Percentiles rank a stretch among this genome's conserved stretches.
Evolutionary conservation across 1,284 basidiomycete genomes (phyloP).

Genomic region (Irpex rosettiformis): DNA sequence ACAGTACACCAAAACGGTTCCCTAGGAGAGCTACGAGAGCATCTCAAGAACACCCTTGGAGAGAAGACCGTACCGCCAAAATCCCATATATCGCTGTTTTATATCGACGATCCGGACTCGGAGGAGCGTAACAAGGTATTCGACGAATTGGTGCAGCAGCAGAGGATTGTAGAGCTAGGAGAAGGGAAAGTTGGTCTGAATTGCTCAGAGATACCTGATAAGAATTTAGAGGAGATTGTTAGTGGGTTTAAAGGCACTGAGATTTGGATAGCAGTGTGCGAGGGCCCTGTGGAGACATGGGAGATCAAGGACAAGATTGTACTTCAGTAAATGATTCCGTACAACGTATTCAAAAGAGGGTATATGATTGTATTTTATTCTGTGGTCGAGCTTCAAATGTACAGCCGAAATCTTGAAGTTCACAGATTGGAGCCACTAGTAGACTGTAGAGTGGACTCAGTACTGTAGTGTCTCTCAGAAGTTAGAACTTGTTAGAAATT

Average conservation of each 20-base stretch:
- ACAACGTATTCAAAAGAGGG: no score
- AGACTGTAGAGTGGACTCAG: no score
- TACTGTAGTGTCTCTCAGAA: no score
- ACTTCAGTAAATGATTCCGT: no score
- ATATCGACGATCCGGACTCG: conserved; percentile 59
- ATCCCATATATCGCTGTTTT: conserved; percentile 70
- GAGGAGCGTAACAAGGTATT: conserved; percentile 32
- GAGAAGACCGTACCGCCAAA: conserved; percentile 46
- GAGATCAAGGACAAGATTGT: conserved; percentile 40
- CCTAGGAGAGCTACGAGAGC: conserved; percentile 45
- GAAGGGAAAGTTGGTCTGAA: conserved; percentile 29
- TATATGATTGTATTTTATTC: no score
- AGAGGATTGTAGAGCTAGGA: conserved; percentile 28
- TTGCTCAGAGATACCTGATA: conserved; percentile 23
- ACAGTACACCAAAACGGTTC: conserved; percentile 41
- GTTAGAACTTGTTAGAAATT: no score
- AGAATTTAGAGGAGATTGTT: conserved; percentile 25
- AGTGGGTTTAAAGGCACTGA: conserved; percentile 47
- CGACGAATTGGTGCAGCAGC: conserved; percentile 34
- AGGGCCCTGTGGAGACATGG: conserved; percentile 63
- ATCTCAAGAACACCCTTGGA: conserved; percentile 41
- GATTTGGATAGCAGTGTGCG: conserved; percentile 61
- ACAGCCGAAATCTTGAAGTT: no score
- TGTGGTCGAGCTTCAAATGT: no score
- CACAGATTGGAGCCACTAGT: no score